Base-by-base conservation (phyloP, 306 rosid genomes). In the Glycyrrhiza uralensis region DNA sequence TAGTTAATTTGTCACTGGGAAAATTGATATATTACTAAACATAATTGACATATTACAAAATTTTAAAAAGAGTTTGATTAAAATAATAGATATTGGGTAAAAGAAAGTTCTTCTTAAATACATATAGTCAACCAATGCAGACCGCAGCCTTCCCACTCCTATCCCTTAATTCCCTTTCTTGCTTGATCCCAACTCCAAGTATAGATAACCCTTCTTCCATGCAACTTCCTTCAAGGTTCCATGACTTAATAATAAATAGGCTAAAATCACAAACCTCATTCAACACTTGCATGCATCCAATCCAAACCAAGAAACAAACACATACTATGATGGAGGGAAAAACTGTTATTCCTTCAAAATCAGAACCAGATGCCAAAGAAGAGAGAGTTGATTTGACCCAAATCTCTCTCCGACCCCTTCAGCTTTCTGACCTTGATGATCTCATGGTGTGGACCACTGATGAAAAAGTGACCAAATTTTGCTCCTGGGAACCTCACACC, bases 401-500 rank as follows among this genome's bases (percentile, higher is more conserved):
- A 66, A 67, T 89, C 55, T 71, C 79, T 36, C 88, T 89, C 18
- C 75, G 94, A 65, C 75, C 85, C 13, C 32, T 87, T n/a, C 73
- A 71, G 36, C 71, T 78, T 17, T 76, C 90, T 2, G 96, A 92
- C 71, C 42, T 83, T 14, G 96, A 92, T 66, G 96, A 86, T 80
- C 76, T 87, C 81, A 80, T 87, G 89, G 85, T 45, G 1, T 87
- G 94, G 94, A 79, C 79, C 0, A 22, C 68, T 13, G 92, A 89
- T 76, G 87, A 86, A 49, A 76, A 85, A 42, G 92, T 82, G 14
- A 1, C 86, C 4, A 69, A 18, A 6, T 89, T 77, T 33, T 87
- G 87, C 83, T 9, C 83, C n/a, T 84, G 96, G 96, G 92, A 92
- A 6, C 69, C 89, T 35, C 59, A 81, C 79, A 72, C 60, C 0